Percentiles rank a stretch among this genome's conserved stretches.
These are phyloP conservation scores for Saccharomycopsis sp. DNA, from an alignment of 805 yeast genomes.

Conservation along the genomic window DNA sequence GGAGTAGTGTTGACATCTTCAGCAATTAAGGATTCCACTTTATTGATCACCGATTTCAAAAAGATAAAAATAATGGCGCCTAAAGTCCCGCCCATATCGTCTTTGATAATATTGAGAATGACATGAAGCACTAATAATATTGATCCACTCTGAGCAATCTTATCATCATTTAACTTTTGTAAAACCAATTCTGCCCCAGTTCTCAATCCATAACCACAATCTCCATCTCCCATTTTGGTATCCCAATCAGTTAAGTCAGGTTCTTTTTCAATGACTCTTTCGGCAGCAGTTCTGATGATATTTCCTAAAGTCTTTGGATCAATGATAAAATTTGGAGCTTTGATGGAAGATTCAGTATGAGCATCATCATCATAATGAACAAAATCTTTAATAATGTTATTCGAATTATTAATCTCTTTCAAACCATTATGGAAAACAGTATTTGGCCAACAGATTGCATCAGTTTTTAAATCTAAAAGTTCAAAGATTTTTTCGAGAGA, in stretches of 20 bases:
- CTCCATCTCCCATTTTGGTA: conserved; percentile 90
- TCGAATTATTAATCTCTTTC: background rate
- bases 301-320: conserved; percentile 1
- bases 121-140: conserved; percentile 48
- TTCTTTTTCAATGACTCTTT: conserved; percentile 49
- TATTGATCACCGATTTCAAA: conserved; percentile 40
- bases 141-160: conserved; percentile 30
- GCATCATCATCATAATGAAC: conserved; percentile 7
- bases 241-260: conserved; percentile 78
- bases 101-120: conserved; percentile 75
- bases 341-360: background rate
- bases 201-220: conserved; percentile 85
- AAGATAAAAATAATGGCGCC: conserved; percentile 83
- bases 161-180: conserved; percentile 1
- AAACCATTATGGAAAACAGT: background rate
- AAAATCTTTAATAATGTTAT: conserved; percentile 4
- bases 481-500: conserved; percentile 29
- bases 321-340: background rate
- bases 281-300: conserved; percentile 39
- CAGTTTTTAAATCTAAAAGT: conserved; percentile 59
- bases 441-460: conserved; percentile 68
- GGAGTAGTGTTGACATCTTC: conserved; percentile 23
- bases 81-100: conserved; percentile 94
- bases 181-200: conserved; percentile 35
- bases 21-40: conserved; percentile 2